phyloP scores from a whole-genome alignment of 2,329 filamentous ascomycete species.

The Aureobasidium sp. region DNA sequence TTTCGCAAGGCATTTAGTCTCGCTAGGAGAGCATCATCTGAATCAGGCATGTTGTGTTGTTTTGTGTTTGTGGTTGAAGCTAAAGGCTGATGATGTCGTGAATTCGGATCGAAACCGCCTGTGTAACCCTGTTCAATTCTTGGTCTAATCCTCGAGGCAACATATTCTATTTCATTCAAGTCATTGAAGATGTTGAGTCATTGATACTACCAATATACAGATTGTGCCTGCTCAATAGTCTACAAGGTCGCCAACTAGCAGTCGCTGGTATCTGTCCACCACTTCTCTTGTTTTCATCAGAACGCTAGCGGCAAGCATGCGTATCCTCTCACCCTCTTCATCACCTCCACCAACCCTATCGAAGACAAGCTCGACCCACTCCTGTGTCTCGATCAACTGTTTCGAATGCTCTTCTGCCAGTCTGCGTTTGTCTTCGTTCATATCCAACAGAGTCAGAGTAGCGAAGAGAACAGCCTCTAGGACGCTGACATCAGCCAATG shows the following conservation, averaged over 20 bases:
- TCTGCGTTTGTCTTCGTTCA: constrained; percentile 65
- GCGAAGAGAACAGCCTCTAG: constrained; percentile 71
- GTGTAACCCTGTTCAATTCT: not conserved
- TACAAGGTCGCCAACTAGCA: constrained; percentile 64
- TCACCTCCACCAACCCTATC: constrained; percentile 36
- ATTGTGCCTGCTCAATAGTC: constrained; percentile 9
- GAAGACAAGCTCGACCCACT: constrained; percentile 78
- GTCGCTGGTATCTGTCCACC: constrained; percentile 70
- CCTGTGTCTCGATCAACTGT: constrained; percentile 75
- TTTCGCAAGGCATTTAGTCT: constrained; percentile 44
- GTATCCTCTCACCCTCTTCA: constrained; percentile 68
- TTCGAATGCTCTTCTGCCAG: constrained; percentile 68
- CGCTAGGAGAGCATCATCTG: constrained; percentile 39
- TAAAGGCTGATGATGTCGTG: constrained; percentile 1
- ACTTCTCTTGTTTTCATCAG: constrained; percentile 73
- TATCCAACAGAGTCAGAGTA: constrained; percentile 71
- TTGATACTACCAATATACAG: not conserved
- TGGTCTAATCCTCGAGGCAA: not conserved
- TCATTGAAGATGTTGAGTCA: not conserved
- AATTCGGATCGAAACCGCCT: not conserved
- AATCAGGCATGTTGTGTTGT: constrained; percentile 13
- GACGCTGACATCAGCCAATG: constrained; percentile 46
- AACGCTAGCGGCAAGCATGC: constrained; percentile 70
- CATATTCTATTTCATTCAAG: not conserved
- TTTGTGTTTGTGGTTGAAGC: not conserved